phyloP scores from a whole-genome alignment of 495 filamentous ascomycete species.

The Penicillium cataractarum region DNA sequence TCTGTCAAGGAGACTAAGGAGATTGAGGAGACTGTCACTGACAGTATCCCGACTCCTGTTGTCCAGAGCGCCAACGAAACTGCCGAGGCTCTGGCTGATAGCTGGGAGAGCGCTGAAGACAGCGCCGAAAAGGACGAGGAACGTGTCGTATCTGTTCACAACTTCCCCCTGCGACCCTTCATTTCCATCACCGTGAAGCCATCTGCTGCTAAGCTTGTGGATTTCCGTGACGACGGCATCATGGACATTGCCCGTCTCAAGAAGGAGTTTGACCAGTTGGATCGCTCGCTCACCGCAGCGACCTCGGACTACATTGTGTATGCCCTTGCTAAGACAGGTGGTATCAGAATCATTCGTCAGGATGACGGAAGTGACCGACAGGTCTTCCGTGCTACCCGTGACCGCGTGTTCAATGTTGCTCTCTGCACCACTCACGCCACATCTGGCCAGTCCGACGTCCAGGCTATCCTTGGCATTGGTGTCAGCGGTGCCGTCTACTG shows the following conservation, averaged over 20 bases:
- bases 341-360: constrained; percentile 89
- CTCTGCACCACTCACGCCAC: constrained; percentile 64
- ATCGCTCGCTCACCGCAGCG: constrained; percentile 87
- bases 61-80: constrained; percentile 60
- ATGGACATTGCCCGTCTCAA: constrained; percentile 91
- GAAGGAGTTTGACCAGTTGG: constrained; percentile 96
- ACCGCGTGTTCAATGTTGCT: constrained; percentile 93
- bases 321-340: constrained; percentile 86
- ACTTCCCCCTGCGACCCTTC: constrained; percentile 95
- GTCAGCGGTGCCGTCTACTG: constrained; percentile 95
- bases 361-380: constrained; percentile 88
- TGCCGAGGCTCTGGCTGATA: constrained; percentile 61
- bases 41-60: constrained; percentile 57
- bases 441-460: constrained; percentile 54
- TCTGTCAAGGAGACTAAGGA: constrained; percentile 9
- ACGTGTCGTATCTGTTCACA: constrained; percentile 75
- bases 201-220: constrained; percentile 43
- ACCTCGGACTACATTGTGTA: constrained; percentile 93
- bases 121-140: constrained; percentile 68
- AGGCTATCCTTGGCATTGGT: constrained; percentile 87
- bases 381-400: constrained; percentile 81
- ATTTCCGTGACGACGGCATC: constrained; percentile 69
- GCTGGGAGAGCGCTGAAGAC: constrained; percentile 84
- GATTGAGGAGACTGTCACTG: constrained; percentile 15
- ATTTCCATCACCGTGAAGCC: constrained; percentile 68